Evolutionary conservation across 176 grass and related monocot species (phyloP), one percentile per base, ranked within the genome.

Genomic region (Panicum miliaceum): DNA sequence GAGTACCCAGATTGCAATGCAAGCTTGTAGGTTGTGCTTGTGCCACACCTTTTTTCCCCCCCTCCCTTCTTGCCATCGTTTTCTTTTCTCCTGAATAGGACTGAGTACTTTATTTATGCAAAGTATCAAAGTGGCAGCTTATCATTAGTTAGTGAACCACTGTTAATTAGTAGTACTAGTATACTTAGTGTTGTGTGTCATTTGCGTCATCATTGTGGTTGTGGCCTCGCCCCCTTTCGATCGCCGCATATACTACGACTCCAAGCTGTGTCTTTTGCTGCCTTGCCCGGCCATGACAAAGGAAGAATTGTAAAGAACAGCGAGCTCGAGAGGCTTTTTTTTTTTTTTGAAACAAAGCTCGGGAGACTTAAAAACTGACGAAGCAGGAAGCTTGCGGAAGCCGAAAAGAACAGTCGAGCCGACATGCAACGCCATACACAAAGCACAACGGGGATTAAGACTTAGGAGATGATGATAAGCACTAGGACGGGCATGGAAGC

Each of bases 1-100:
- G 83, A 82, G 81, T 81, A 84, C 12, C 71, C 77, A 71, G 41
- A 81, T 23, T 81, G 56, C 80, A 83, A 46, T n/a, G n/a, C n/a
- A 32, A 19, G 37, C 16, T 37, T 56, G 75, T 23, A 19, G 58
- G 42, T 10, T 45, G 42, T n/a, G 16, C 50, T 52, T 57, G 20
- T 57, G 22, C 1, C 20, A 60, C 57, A 58, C n/a, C 22, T 79
- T 45, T 16, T 68, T 25, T 27, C 4, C 14, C 13, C 15, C 6
- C 4, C 14, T 5, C 15, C 6, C 38, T 13, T 26, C 12, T 15
- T 15, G 22, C 4, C 12, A 60, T 27, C 1, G 32, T 54, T 32
- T 12, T 29, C 41, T 36, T 0, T 62, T 50, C 12, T 64, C 50
- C 36, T 10, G 13, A 51, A 60, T 52, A 59, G 45, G 61, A 42